Percentiles rank a stretch among this genome's conserved stretches.
Conservation (phyloP, 768 basidiomycete genomes). For the Nidularia sp. region DNA sequence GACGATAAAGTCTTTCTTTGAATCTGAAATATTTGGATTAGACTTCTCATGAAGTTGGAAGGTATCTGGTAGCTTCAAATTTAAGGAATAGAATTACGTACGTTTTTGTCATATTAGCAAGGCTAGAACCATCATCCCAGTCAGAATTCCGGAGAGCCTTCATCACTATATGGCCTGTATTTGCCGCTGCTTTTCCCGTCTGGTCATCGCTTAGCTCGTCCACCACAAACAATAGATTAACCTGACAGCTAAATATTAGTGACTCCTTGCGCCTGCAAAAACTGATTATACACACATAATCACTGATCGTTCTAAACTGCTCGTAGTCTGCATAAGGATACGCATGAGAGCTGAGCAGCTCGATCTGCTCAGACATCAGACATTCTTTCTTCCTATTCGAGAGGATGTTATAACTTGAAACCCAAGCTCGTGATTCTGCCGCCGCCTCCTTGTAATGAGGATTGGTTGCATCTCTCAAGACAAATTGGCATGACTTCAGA, state of each 20-base stretch:
- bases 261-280: background rate
- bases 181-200: background rate
- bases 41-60: too few relatives aligned
- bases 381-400: background rate
- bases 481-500: background rate
- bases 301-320: background rate
- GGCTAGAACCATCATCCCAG: background rate
- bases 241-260: background rate
- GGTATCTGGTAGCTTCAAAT: too few relatives aligned
- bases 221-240: background rate
- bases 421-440: background rate
- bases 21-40: background rate
- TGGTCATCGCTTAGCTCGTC: constrained; percentile 1
- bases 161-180: background rate
- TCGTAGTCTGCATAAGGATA: background rate
- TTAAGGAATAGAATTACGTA: background rate
- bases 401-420: background rate
- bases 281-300: background rate
- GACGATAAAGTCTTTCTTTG: background rate
- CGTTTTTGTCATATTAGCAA: background rate
- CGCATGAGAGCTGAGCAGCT: background rate
- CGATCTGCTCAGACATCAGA: too few relatives aligned
- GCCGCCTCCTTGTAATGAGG: background rate
- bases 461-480: background rate
- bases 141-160: background rate